Conservation (phyloP, 305 asterid genomes). For the Solanum chacoense region DNA sequence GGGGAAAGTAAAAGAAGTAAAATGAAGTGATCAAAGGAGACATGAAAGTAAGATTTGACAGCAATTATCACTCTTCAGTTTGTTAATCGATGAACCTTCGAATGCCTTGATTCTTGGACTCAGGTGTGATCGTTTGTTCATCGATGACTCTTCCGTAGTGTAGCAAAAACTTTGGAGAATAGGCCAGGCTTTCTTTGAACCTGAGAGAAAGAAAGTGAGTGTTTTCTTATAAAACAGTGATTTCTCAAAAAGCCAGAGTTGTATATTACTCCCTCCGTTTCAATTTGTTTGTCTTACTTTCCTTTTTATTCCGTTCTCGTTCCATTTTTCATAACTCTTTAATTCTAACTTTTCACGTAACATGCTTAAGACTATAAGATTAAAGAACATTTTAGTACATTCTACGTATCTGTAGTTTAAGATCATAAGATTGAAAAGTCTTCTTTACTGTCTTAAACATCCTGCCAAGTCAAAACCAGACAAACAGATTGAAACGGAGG, state of each 20-base stretch:
- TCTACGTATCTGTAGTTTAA: neutral
- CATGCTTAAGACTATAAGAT: neutral
- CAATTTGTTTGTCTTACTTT: neutral
- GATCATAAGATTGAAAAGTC: neutral
- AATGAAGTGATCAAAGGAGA: neutral
- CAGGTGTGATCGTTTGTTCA: neutral
- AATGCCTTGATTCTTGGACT: neutral
- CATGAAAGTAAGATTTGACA: neutral
- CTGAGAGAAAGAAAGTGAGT: conserved; percentile 8
- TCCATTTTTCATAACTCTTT: neutral
- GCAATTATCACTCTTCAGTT: neutral
- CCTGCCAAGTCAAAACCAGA: neutral
- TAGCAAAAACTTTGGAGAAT: conserved; percentile 14
- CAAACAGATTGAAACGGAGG: neutral
- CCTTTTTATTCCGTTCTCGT: neutral
- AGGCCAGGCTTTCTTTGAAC: conserved; percentile 14
- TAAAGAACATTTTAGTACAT: neutral
- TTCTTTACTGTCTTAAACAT: neutral
- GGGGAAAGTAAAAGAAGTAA: neutral
- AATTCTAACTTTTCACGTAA: neutral
- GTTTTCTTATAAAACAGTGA: neutral
- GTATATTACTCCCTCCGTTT: neutral
- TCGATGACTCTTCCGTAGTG: conserved; percentile 11
- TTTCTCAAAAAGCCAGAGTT: neutral
- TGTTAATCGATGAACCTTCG: neutral